phyloP scores from a whole-genome alignment of 139 green algal genomes.

The Tetradesmus obliquus region DNA sequence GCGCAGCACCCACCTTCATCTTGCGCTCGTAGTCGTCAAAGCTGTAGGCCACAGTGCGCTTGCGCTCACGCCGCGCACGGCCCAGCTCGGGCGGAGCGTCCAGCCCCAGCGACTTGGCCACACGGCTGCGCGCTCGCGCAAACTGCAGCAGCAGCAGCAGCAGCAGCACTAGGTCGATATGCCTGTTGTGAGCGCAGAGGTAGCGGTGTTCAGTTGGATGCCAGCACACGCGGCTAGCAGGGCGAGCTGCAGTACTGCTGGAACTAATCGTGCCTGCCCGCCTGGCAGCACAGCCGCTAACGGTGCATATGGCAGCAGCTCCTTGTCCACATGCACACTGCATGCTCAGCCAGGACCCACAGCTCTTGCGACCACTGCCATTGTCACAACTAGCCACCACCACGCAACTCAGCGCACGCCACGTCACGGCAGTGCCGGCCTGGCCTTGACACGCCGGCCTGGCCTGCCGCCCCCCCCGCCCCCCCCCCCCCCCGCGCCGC shows the following conservation, averaged over 20 bases:
- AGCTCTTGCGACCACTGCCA: background rate
- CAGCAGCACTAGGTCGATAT: background rate
- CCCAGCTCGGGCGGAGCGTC: background rate
- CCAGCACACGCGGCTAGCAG: background rate
- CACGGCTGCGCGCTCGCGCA: conserved; percentile 30
- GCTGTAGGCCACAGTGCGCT: conserved; percentile 1
- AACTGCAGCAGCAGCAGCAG: conserved; percentile 22
- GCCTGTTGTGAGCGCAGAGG: background rate
- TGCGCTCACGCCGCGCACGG: background rate
- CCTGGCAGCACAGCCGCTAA: background rate
- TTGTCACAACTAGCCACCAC: too few relatives aligned
- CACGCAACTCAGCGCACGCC: too few relatives aligned
- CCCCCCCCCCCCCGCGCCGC: too few relatives aligned
- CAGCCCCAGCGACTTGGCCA: conserved; percentile 34
- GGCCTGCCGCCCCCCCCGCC: too few relatives aligned
- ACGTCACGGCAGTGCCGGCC: too few relatives aligned
- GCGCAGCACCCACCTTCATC: conserved; percentile 16
- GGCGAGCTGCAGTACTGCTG: background rate
- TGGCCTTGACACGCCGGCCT: too few relatives aligned
- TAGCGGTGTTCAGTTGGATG: background rate
- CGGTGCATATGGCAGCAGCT: background rate
- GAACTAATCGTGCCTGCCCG: background rate
- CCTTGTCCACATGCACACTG: background rate
- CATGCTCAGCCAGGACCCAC: background rate
- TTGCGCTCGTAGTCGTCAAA: conserved; percentile 31